Conservation (phyloP, 2,329 filamentous ascomycete species). For the Colletotrichum sp. region DNA sequence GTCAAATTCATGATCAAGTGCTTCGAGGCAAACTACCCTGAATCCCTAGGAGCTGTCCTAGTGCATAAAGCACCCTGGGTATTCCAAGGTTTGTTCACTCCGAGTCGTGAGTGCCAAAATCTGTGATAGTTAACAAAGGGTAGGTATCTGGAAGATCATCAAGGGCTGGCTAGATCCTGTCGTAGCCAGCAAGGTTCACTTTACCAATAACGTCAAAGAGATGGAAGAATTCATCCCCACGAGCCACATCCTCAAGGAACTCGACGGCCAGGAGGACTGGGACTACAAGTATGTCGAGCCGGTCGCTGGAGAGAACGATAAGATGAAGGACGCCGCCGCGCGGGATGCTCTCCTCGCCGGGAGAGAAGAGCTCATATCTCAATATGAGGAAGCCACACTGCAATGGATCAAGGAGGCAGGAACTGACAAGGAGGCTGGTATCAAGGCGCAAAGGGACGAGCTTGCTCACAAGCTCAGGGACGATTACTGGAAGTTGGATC, state of each 20-base stretch:
- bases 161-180: constrained; percentile 96
- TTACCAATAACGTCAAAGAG: constrained; percentile 82
- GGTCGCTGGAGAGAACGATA: constrained; percentile 73
- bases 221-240: constrained; percentile 77
- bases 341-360: constrained; percentile 68
- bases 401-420: constrained; percentile 71
- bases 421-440: constrained; percentile 48
- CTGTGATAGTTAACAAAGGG: neutral
- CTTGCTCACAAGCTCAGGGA: constrained; percentile 68
- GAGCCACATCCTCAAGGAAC: constrained; percentile 76
- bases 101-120: neutral
- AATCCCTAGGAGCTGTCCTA: constrained; percentile 86
- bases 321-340: constrained; percentile 70
- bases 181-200: constrained; percentile 91
- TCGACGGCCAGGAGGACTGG: constrained; percentile 88
- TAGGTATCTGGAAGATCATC: constrained; percentile 95
- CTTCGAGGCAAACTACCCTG: constrained; percentile 98
- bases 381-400: constrained; percentile 77
- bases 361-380: constrained; percentile 68
- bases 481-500: constrained; percentile 91
- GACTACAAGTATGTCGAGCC: constrained; percentile 84
- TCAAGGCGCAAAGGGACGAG: constrained; percentile 63
- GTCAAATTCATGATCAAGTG: constrained; percentile 99
- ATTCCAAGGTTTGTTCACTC: constrained; percentile 74
- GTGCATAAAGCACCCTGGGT: constrained; percentile 98